Conservation (phyloP, 345 rosid genomes). For the Sisymbrium irio region DNA sequence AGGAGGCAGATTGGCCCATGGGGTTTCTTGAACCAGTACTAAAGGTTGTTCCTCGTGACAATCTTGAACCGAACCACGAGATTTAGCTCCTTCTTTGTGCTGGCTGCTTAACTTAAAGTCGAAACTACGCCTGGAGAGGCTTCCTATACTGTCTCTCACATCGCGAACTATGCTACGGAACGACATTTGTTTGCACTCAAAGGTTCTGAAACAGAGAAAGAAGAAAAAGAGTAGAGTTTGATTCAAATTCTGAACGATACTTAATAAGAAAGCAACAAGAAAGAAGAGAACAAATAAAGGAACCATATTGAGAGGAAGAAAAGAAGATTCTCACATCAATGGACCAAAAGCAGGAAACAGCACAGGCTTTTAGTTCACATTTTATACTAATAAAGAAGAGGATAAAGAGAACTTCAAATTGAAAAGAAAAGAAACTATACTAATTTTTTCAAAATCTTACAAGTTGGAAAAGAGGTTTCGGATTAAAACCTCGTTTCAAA, state of each 20-base stretch:
- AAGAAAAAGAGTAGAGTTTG: background rate
- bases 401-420: constrained; percentile 15
- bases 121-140: constrained; percentile 83
- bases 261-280: constrained; percentile 42
- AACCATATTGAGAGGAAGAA: constrained; percentile 39
- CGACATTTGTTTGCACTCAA: constrained; percentile 48
- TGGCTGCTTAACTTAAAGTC: constrained; percentile 73
- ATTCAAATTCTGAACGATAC: constrained; percentile 37
- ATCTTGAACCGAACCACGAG: constrained; percentile 72
- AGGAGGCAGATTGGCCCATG: constrained; percentile 89
- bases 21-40: constrained; percentile 56
- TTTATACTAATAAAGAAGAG: background rate
- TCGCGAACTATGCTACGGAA: constrained; percentile 91
- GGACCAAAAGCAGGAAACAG: constrained; percentile 60
- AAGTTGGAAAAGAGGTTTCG: background rate
- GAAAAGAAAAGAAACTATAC: background rate
- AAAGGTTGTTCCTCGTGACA: constrained; percentile 51
- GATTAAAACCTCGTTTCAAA: background rate
- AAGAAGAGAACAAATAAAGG: constrained; percentile 18
- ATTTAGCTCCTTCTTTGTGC: constrained; percentile 54
- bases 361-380: constrained; percentile 44
- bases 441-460: constrained; percentile 11
- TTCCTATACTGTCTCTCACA: constrained; percentile 88
- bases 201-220: constrained; percentile 22
- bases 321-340: constrained; percentile 70